Percentiles rank a stretch among this genome's conserved stretches.
Conservation (phyloP, 2,329 filamentous ascomycete species). For the Herpotrichia juniperi region DNA sequence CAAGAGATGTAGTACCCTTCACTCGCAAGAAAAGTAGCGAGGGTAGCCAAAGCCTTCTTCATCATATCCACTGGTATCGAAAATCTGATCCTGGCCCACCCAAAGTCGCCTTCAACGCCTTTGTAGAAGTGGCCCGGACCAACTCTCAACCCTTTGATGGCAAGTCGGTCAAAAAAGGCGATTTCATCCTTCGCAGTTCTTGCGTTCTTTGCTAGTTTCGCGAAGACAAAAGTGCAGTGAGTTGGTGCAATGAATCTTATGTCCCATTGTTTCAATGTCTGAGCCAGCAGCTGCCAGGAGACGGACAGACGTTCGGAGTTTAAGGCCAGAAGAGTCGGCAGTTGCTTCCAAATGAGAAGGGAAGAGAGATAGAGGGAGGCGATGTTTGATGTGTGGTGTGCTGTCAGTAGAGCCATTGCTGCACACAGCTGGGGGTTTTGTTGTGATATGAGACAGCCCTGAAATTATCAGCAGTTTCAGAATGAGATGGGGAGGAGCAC, state of each 20-base stretch:
- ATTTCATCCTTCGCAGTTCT: constrained; percentile 24
- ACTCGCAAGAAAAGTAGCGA: constrained; percentile 19
- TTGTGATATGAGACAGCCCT: constrained; percentile 41
- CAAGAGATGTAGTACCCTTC: too few species aligned
- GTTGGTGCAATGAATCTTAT: constrained; percentile 30
- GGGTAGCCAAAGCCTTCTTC: constrained; percentile 18
- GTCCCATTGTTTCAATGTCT: constrained; percentile 16
- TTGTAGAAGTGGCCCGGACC: constrained; percentile 23
- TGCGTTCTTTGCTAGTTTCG: constrained; percentile 12
- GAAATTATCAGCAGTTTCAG: neutral
- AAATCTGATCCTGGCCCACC: constrained; percentile 37
- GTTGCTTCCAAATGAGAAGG: constrained; percentile 31
- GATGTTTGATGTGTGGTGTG: constrained; percentile 24
- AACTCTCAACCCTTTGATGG: constrained; percentile 23
- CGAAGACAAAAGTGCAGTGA: constrained; percentile 36
- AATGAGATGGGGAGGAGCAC: neutral
- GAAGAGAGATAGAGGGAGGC: constrained; percentile 25
- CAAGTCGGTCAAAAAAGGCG: constrained; percentile 24
- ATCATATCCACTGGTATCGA: constrained; percentile 20
- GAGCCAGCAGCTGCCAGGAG: constrained; percentile 25
- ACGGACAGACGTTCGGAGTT: constrained; percentile 28
- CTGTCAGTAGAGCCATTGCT: constrained; percentile 23
- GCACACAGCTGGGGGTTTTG: constrained; percentile 30
- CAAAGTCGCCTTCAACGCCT: constrained; percentile 33
- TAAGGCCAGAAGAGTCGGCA: constrained; percentile 31